Percentiles rank a stretch among this genome's conserved stretches.
These are phyloP conservation scores for Brassica carinata DNA, from an alignment of 345 rosid genomes.

Conservation along the genomic window DNA sequence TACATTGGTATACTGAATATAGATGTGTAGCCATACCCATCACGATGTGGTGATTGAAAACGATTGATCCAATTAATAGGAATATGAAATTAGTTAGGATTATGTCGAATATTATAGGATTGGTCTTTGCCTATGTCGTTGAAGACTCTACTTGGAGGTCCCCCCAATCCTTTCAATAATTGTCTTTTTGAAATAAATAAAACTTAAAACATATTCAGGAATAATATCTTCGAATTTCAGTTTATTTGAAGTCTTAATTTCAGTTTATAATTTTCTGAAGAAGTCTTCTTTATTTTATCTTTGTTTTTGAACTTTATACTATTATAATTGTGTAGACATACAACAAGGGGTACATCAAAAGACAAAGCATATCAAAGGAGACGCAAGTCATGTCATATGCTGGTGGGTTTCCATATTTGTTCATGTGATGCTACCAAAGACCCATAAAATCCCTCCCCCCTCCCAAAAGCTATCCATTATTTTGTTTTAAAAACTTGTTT, in stretches of 20 bases:
- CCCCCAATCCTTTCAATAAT: slow-evolving; percentile 9
- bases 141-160: slow-evolving; percentile 2
- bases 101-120: slow-evolving; percentile 3
- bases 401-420: slow-evolving; percentile 46
- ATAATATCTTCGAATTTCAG: not conserved
- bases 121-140: slow-evolving; percentile 10
- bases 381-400: slow-evolving; percentile 36
- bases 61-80: not conserved
- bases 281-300: not conserved
- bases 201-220: not conserved
- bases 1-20: not conserved
- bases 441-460: slow-evolving; percentile 24
- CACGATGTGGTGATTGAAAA: not conserved
- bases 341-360: slow-evolving; percentile 30
- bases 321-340: slow-evolving; percentile 4
- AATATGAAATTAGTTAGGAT: slow-evolving; percentile 14
- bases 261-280: not conserved
- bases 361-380: slow-evolving; percentile 33
- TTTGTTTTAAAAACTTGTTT: slow-evolving; percentile 4
- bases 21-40: not conserved
- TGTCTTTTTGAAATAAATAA: not conserved
- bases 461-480: not conserved
- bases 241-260: not conserved
- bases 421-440: slow-evolving; percentile 44
- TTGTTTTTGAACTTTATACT: not conserved